A percentile compares a stretch with the other conserved stretches of the same genome.
Conservation (phyloP, 148 eudicot genomes). For the Rhododendron molle region DNA sequence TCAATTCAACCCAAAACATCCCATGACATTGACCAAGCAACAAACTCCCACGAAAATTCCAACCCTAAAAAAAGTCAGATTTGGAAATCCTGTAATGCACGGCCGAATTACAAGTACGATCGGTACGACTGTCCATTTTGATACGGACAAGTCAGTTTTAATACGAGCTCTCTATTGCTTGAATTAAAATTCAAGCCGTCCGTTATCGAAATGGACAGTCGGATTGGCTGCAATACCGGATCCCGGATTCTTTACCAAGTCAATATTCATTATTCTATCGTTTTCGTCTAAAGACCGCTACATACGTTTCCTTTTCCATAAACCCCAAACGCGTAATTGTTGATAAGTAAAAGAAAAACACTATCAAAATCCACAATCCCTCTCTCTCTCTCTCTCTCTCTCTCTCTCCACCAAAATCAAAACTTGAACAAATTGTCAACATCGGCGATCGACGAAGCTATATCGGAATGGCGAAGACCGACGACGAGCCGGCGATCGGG, state of each 20-base stretch:
- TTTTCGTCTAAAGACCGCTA: background rate
- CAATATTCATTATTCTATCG: background rate
- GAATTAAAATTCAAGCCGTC: no score
- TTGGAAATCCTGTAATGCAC: no score
- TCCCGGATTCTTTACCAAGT: background rate
- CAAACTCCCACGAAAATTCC: background rate
- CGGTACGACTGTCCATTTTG: no score
- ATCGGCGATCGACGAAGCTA: background rate
- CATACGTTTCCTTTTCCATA: background rate
- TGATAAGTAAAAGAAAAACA: background rate
- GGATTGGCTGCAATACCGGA: no score
- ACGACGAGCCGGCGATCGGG: constrained; percentile 53
- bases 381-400: background rate
- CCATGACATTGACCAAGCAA: background rate
- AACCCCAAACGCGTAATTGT: background rate
- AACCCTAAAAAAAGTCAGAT: background rate
- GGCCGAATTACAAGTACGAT: no score
- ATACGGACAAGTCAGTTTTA: fast-evolving
- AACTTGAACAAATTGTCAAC: background rate
- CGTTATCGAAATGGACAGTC: fast-evolving
- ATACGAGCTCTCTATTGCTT: no score
- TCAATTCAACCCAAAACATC: background rate
- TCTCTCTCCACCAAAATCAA: background rate
- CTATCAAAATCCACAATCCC: no score
- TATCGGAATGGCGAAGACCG: constrained; percentile 21